These are phyloP conservation scores for Amphicarpaea edgeworthii DNA, from an alignment of 306 rosid species.

Conservation along the genomic window DNA sequence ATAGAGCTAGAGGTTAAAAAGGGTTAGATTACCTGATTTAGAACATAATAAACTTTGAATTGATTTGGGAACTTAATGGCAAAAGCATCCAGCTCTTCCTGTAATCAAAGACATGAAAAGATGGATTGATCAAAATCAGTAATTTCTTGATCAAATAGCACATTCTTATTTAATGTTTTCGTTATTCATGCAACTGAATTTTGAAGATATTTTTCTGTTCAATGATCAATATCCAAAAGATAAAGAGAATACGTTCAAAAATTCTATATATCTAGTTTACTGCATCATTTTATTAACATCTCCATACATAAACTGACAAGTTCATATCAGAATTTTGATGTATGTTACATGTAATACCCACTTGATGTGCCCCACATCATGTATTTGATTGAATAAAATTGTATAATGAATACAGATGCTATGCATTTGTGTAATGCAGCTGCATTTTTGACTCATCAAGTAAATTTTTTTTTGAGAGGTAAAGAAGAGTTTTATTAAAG, in stretches of 20 bases:
- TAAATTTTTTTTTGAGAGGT: too few relatives aligned
- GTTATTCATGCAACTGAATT: neutral
- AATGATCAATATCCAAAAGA: neutral
- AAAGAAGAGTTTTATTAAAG: too few relatives aligned
- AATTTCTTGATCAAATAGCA: slow-evolving; percentile 1
- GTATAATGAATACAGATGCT: neutral
- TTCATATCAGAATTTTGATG: neutral
- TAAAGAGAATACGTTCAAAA: neutral
- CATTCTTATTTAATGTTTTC: neutral
- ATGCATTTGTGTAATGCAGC: neutral
- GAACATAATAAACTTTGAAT: slow-evolving; percentile 72
- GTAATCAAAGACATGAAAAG: slow-evolving; percentile 42
- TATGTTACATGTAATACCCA: neutral
- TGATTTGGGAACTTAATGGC: slow-evolving; percentile 63
- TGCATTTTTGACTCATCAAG: neutral
- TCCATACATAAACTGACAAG: neutral
- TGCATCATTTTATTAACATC: neutral
- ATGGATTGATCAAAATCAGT: neutral
- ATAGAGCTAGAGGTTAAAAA: slow-evolving; percentile 4
- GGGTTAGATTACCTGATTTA: slow-evolving; percentile 71
- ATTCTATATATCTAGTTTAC: neutral
- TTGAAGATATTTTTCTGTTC: too few relatives aligned
- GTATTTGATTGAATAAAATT: neutral
- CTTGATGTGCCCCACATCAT: neutral
- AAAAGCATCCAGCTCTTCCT: slow-evolving; percentile 81